Evolutionary conservation across 169 alveolate genomes (phyloP).

Genomic region (Condylostoma magnum): DNA sequence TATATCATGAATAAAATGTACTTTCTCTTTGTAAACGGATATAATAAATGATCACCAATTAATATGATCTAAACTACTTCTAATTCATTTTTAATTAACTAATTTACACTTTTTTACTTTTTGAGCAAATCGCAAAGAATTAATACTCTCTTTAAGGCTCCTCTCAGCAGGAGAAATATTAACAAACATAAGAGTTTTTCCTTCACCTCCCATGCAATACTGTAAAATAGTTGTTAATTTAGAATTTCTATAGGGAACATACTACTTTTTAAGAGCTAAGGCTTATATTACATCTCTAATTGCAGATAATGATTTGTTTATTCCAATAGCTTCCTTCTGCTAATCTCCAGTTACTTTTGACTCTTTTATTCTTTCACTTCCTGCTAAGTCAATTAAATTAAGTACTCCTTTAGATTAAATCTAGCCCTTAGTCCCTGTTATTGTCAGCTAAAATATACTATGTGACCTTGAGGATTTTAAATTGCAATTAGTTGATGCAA

Average conservation of each 20-base stretch:
- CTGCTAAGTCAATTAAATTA: slow-evolving; percentile 79
- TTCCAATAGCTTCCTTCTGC: slow-evolving; percentile 80
- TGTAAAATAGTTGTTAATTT: slow-evolving; percentile 92
- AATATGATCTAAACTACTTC: too few relatives aligned
- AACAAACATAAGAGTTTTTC: slow-evolving; percentile 89
- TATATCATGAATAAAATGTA: too few relatives aligned
- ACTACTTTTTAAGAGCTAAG: slow-evolving; percentile 58
- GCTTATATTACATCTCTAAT: slow-evolving; percentile 86
- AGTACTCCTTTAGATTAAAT: slow-evolving; percentile 32
- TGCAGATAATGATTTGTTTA: slow-evolving; percentile 73
- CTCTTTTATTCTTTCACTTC: slow-evolving; percentile 64
- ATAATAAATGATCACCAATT: too few relatives aligned
- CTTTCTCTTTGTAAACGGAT: too few relatives aligned
- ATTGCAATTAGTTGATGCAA: slow-evolving; percentile 80
- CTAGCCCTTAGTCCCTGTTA: slow-evolving; percentile 48
- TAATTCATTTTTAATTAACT: too few relatives aligned
- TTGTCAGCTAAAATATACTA: slow-evolving; percentile 73
- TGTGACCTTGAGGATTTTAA: slow-evolving; percentile 84
- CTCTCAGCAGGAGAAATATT: slow-evolving; percentile 67
- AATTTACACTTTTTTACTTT: slow-evolving; percentile 82
- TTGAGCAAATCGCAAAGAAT: slow-evolving; percentile 77
- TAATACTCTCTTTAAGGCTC: slow-evolving; percentile 76
- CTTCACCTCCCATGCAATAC: slow-evolving; percentile 94
- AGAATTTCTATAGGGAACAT: slow-evolving; percentile 95
- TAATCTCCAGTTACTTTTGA: slow-evolving; percentile 81